Conservation (phyloP, 495 filamentous ascomycete species). For the Saxophila tyrrhenica region DNA sequence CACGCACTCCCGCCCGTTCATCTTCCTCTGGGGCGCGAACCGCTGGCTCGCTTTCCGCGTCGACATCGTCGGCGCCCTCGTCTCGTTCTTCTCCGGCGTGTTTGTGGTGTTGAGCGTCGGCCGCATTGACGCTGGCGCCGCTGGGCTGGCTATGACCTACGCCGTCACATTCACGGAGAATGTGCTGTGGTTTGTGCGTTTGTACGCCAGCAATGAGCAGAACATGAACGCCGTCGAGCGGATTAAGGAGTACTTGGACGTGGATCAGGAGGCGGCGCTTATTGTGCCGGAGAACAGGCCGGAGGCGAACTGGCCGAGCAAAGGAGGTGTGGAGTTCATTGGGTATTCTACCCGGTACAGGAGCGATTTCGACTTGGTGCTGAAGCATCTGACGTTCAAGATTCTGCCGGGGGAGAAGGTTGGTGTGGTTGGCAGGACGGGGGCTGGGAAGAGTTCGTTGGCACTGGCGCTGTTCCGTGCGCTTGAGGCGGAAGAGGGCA, state of each 20-base stretch:
- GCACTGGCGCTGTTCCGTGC: slow-evolving; percentile 93
- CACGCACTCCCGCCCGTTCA: slow-evolving; percentile 82
- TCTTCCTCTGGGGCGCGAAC: slow-evolving; percentile 95
- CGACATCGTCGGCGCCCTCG: slow-evolving; percentile 79
- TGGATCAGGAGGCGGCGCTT: slow-evolving; percentile 81
- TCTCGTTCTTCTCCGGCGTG: slow-evolving; percentile 86
- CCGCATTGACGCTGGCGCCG: slow-evolving; percentile 81
- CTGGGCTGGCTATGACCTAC: slow-evolving; percentile 93
- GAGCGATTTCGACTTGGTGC: slow-evolving; percentile 71
- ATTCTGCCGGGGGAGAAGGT: slow-evolving; percentile 84
- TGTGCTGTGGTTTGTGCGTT: slow-evolving; percentile 86
- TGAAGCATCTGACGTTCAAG: slow-evolving; percentile 73
- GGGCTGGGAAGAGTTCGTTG: slow-evolving; percentile 93
- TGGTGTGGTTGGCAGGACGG: slow-evolving; percentile 92
- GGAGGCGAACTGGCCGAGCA: slow-evolving; percentile 66
- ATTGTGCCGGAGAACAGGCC: slow-evolving; percentile 72
- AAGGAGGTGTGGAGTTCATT: slow-evolving; percentile 77
- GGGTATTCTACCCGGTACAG: slow-evolving; percentile 85
- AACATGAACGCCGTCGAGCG: slow-evolving; percentile 99
- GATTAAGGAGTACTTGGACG: slow-evolving; percentile 91
- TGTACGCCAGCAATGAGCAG: slow-evolving; percentile 94
- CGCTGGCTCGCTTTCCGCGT: slow-evolving; percentile 92
- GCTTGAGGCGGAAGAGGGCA: slow-evolving; percentile 84
- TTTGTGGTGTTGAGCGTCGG: slow-evolving; percentile 82
- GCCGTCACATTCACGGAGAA: slow-evolving; percentile 97